A percentile compares a stretch with the other conserved stretches of the same genome.
These are phyloP conservation scores for Paramecium bursaria DNA, from an alignment of 73 alveolate species.

Conservation along the genomic window DNA sequence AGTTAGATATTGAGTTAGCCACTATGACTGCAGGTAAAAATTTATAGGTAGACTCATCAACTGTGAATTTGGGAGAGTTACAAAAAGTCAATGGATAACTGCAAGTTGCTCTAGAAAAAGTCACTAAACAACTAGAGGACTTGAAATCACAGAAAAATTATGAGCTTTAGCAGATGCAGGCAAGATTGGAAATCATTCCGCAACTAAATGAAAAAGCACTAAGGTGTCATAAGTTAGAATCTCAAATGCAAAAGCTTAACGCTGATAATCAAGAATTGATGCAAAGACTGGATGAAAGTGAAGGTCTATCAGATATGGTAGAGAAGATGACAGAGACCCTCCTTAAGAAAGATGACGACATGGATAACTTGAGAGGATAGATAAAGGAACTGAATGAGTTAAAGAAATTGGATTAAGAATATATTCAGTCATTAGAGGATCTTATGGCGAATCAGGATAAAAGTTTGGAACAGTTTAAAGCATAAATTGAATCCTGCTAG, in stretches of 20 bases:
- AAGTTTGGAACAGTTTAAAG: neutral
- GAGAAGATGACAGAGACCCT: conserved; percentile 55
- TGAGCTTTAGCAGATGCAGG: neutral
- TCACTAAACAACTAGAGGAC: neutral
- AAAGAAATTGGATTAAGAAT: conserved; percentile 50
- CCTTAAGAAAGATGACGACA: conserved; percentile 30
- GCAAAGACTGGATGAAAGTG: conserved; percentile 46
- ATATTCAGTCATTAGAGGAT: neutral
- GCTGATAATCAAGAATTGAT: conserved; percentile 30
- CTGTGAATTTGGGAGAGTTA: neutral
- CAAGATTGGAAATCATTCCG: conserved; percentile 23
- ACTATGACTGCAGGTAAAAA: conserved; percentile 16
- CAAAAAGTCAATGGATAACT: neutral
- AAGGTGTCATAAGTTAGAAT: conserved; percentile 30
- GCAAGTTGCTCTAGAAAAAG: neutral
- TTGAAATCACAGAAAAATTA: neutral
- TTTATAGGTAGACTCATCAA: neutral
- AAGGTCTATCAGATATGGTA: conserved; percentile 1
- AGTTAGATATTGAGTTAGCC: conserved; percentile 31
- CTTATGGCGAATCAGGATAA: neutral
- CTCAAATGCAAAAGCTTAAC: conserved; percentile 2
- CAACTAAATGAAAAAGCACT: conserved; percentile 35
- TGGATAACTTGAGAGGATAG: conserved; percentile 29
- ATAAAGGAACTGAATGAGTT: conserved; percentile 19
- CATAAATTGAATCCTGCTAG: conserved; percentile 5